Percentiles rank a stretch among this genome's conserved stretches.
Evolutionary conservation across 1,139 yeast genomes (phyloP).

Genomic region (Sugiyamaella sp.): DNA sequence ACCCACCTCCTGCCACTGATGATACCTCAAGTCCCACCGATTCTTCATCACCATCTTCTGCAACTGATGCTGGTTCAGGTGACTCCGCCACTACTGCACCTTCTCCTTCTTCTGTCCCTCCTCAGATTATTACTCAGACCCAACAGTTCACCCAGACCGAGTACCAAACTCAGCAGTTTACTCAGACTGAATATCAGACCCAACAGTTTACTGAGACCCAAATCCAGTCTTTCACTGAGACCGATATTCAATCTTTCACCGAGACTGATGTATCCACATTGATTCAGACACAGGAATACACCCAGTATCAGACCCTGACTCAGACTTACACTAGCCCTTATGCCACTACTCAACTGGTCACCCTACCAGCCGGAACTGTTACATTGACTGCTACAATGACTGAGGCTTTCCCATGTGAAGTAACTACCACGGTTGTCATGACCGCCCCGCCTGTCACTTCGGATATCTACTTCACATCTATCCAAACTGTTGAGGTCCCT

Average conservation of each 20-base stretch:
- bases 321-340: conserved; percentile 11
- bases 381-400: conserved; percentile 21
- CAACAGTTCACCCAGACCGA: background rate
- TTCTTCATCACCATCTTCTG: background rate
- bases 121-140: conserved; percentile 2
- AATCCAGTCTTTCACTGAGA: background rate
- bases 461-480: conserved; percentile 7
- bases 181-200: conserved; percentile 1
- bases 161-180: background rate
- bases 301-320: conserved; percentile 17
- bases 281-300: conserved; percentile 10
- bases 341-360: conserved; percentile 15
- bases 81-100: background rate
- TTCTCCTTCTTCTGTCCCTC: background rate
- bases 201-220: conserved; percentile 4
- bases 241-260: conserved; percentile 4
- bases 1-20: conserved; percentile 10
- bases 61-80: background rate
- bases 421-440: conserved; percentile 24
- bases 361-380: conserved; percentile 17
- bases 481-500: conserved; percentile 19
- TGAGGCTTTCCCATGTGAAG: conserved; percentile 17
- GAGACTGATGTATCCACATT: conserved; percentile 1
- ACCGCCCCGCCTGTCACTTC: conserved; percentile 21
- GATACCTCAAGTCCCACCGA: conserved; percentile 9